Conservation (phyloP, 805 yeast genomes). For the Suhomyces sp. region DNA sequence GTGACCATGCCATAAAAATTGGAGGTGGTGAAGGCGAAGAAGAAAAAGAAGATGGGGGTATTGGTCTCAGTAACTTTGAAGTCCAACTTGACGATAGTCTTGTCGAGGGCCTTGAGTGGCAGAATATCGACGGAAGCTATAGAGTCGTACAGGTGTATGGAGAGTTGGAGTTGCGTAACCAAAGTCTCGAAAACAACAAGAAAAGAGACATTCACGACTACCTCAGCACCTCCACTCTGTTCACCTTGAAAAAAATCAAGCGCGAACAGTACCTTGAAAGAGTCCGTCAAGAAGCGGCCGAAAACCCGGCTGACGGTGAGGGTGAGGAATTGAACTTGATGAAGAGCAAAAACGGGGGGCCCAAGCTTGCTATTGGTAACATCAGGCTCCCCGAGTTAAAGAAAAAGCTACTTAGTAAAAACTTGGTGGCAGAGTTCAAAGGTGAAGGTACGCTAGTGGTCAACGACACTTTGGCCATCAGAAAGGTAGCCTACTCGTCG, state of each 20-base stretch:
- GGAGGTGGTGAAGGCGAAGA: constrained; percentile 46
- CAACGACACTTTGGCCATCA: constrained; percentile 69
- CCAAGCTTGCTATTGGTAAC: constrained; percentile 79
- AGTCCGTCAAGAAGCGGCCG: constrained; percentile 7
- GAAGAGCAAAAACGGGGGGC: constrained; percentile 11
- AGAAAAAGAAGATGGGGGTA: constrained; percentile 38
- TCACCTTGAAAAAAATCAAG: constrained; percentile 26
- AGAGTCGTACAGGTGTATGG: constrained; percentile 83
- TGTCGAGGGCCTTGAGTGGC: constrained; percentile 72
- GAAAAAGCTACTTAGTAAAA: constrained; percentile 52
- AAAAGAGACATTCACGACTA: constrained; percentile 23
- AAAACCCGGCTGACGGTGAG: neutral
- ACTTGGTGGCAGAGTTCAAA: constrained; percentile 79
- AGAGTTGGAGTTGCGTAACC: constrained; percentile 41
- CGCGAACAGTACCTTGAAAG: constrained; percentile 13
- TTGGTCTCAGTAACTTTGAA: constrained; percentile 46
- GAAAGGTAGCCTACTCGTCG: constrained; percentile 52
- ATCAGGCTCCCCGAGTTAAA: constrained; percentile 78
- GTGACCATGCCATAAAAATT: constrained; percentile 44
- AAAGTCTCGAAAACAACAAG: constrained; percentile 13
- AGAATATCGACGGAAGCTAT: constrained; percentile 73
- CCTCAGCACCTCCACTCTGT: constrained; percentile 29
- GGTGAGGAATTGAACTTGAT: neutral
- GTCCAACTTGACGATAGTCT: constrained; percentile 66
- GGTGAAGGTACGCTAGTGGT: constrained; percentile 92